phyloP scores from a whole-genome alignment of 192 early-diverging fungal genomes.

The Linnemannia schmuckeri region DNA sequence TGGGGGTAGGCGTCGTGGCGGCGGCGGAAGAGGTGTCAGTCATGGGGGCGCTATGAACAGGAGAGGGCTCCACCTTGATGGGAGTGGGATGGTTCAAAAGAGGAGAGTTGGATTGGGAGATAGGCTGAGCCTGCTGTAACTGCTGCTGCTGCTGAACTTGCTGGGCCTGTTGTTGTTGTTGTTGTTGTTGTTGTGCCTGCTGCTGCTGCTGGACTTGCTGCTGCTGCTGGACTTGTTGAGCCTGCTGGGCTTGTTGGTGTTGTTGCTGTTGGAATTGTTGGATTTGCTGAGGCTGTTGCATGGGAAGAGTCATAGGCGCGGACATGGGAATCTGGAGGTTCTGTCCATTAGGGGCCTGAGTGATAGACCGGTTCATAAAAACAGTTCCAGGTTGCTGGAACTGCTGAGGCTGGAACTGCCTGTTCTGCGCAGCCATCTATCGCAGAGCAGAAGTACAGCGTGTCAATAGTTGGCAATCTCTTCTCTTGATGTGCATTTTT shows the following conservation, averaged over 20 bases:
- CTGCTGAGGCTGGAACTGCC: constrained; percentile 45
- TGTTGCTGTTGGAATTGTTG: background rate
- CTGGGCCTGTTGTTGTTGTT: constrained; percentile 8
- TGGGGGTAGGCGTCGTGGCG: constrained; percentile 13
- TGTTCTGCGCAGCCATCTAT: constrained; percentile 27
- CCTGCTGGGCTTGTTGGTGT: constrained; percentile 16
- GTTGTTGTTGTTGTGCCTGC: constrained; percentile 15
- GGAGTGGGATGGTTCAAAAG: constrained; percentile 20
- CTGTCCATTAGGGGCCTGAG: constrained; percentile 23
- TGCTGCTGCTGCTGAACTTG: constrained; percentile 18
- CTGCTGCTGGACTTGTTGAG: constrained; percentile 25
- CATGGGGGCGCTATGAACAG: constrained; percentile 32
- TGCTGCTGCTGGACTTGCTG: constrained; percentile 25
- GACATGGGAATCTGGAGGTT: constrained; percentile 38
- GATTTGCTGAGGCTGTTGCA: constrained; percentile 24
- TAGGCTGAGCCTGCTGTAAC: constrained; percentile 20
- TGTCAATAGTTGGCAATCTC: background rate
- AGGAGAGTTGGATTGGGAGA: constrained; percentile 41
- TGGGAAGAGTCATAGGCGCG: constrained; percentile 29
- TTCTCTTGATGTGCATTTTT: background rate
- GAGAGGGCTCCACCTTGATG: constrained; percentile 22
- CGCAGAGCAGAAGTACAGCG: background rate
- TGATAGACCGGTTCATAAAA: constrained; percentile 30
- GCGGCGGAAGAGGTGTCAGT: constrained; percentile 20
- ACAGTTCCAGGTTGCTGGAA: constrained; percentile 21